Evolutionary conservation across 129 eudicot species (phyloP).

Genomic region (Heracleum sosnowskyi): DNA sequence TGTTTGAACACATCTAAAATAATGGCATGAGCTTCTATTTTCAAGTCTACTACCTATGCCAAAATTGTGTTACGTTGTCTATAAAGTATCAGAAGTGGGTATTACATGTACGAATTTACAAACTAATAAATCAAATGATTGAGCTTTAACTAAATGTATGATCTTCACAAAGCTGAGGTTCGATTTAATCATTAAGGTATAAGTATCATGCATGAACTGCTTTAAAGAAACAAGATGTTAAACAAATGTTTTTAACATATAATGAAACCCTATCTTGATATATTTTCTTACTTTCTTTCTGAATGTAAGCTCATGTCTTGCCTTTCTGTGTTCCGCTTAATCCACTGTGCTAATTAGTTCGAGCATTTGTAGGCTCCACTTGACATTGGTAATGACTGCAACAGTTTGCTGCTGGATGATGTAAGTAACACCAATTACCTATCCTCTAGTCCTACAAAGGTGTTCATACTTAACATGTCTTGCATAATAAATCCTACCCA

Average conservation of each 20-base stretch:
- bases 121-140: background rate
- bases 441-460: background rate
- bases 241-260: background rate
- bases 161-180: background rate
- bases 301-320: background rate
- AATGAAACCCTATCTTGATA: background rate
- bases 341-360: background rate
- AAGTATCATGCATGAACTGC: background rate
- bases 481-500: background rate
- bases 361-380: constrained; percentile 56
- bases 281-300: background rate
- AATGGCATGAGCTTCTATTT: background rate
- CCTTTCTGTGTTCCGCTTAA: background rate
- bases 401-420: constrained; percentile 98
- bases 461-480: background rate
- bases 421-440: constrained; percentile 29
- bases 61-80: background rate
- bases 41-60: background rate
- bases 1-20: background rate
- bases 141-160: background rate
- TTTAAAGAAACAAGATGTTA: background rate
- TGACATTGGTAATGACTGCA: constrained; percentile 88
- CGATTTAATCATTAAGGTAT: background rate
- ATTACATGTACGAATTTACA: background rate
- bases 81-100: background rate